Evolutionary conservation across 1,284 basidiomycete genomes (phyloP), one percentile per base, ranked within the genome.

Genomic region (Athelia psychrophila): DNA sequence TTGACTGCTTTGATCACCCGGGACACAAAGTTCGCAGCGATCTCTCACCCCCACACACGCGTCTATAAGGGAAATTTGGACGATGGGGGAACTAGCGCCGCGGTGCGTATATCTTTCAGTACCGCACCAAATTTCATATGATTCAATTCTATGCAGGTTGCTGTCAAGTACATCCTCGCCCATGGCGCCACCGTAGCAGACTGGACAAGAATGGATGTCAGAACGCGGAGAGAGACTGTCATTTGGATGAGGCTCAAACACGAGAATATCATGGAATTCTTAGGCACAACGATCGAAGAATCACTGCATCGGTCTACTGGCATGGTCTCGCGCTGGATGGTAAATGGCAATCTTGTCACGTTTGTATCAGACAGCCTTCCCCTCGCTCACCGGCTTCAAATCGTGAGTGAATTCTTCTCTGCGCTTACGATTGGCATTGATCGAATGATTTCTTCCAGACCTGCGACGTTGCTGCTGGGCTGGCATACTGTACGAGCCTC

Each of bases 261-360:
- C 48, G 53, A 54, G 20, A 65, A 67, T 46, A 53, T 67, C 18
- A 45, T 67, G 10, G 58, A 56, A 1, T 45, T 65, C 8, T 49
- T 57, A 20, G 64, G 64, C 1, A 57, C 56, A 15, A 60, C 58
- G 12, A 54, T 44, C 24, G 56, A 59, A 45, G 62, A n/a, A n/a
- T 63, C 50, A 63, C 62, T 0, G n/a, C 54, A 2, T 59, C 58
- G 20, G 46, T 56, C 23, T 59, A 64, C 5, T 59, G n/a, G n/a
- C n/a, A n/a, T 66, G 58, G 64, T 67, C 8, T 63, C 60, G 44
- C 65, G 62, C 1, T 67, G 65, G 65, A 56, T 61, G 44, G 54
- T 54, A 13, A 57, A 60, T 27, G 64, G 65, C 1, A 62, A 57
- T 27, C 50, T 65, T 51, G 51, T 1, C 63, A 62, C 47, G 40